Evolutionary conservation across 2,329 filamentous ascomycete genomes (phyloP), one percentile per base, ranked within the genome.

Genomic region (Lanzia echinophila): DNA sequence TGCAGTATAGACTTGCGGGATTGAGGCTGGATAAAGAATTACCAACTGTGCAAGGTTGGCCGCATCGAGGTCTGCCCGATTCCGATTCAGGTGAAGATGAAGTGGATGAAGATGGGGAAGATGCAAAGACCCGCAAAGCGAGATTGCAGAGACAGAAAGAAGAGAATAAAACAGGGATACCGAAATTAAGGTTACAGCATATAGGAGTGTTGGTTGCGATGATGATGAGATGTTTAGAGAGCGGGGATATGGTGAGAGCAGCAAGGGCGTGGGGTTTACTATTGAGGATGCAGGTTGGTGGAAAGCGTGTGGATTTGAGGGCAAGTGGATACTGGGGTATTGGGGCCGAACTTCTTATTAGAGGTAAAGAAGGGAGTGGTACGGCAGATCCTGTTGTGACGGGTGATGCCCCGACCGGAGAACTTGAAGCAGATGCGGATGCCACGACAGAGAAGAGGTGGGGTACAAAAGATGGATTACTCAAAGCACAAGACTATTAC

Each of bases 321-420:
- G 75, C 74, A 19, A 78, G 84, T 63, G 79, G 82, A 34, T 78
- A 87, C 60, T 96, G 91, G 92, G 85, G 85, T 13, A 78, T 96
- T 43, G 90, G 89, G 0, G 89, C 88, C 2, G 91, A 96, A 70
- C 81, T 96, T 19, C 71, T 96, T 53, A 82, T 95, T 71, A 42
- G 53, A 80, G 86, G 50, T 7, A 34, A 22, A 10, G 45, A 24
- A 17, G 43, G 65, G 71, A 64, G 60, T 28, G 36, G 52, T 53
- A 19, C 36, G 24, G 20, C 15, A 36, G 15, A 42, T 4, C 24
- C 24, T 28, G 8, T 8, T 32, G 33, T 15, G 36, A 42, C 44
- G 12, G 7, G 19, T 34, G 46, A 54, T 52, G 43, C 7, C n/a
- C 10, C n/a, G 17, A 11, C 10, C 10, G 38, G 10, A 41, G 19